Base-by-base conservation (phyloP, 2,329 filamentous ascomycete species). In the Amauroascus niger region DNA sequence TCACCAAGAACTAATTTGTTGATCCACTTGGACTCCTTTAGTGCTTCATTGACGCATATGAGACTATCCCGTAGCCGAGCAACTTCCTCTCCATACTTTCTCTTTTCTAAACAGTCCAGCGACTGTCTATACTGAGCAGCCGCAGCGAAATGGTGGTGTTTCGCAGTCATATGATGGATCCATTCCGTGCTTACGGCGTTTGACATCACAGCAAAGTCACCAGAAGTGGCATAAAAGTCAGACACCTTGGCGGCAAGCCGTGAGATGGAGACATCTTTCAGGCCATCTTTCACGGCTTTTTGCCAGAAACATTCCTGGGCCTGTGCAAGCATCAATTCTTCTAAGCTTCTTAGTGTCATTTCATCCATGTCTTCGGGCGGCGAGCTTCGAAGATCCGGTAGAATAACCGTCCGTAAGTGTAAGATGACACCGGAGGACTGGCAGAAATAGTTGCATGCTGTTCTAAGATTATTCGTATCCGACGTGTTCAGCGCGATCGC, bases 271-370 rank as follows among this genome's bases (percentile, higher is more conserved):
- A 83, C 86, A 66, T 98, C 93, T 68, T 95, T 96, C 71, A 95
- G 82, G 22, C 84, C 83, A 66, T 96, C 91, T 74, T 94, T 90
- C 55, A 95, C 90, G 0, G 93, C 91, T 67, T 95, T 97, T 62
- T 93, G 86, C 93, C 93, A 98, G 70, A 93, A 97, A 67, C 90
- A 97, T 71, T 98, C 93, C 66, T 98, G 93, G 26, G 86, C 90
- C 67, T 98, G 89, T 0, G 90, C 91, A 8, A 98, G 78, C 67
- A 95, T 82, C 28, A 98, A 77, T 67, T 91, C 81, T 61, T 87
- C 81, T 44, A 97, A 72, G 50, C 87, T 88, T 62, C 91, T 86
- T 46, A 98, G 76, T 0, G 90, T 96, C 64, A 87, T 80, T 49
- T 82, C 79, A 63, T 98, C 93, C 89, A 98, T 95, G 66, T 98